Evolutionary conservation across 2,329 filamentous ascomycete species (phyloP), one percentile per base, ranked within the genome.

Genomic region (Fusarium sp.): DNA sequence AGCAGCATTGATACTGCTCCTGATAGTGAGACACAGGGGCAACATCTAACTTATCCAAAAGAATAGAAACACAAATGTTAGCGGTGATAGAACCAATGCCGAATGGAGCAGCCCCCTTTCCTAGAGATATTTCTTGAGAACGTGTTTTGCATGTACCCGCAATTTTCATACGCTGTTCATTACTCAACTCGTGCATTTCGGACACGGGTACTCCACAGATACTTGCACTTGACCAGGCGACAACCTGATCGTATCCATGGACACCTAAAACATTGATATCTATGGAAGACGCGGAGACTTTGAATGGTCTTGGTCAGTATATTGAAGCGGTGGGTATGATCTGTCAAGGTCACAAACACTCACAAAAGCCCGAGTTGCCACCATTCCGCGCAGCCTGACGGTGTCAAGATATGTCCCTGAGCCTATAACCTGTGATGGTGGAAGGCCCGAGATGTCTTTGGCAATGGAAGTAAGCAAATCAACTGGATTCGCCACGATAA

Each of bases 401-500:
- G 85, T 85, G 67, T 88, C 86, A 6, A 87, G 79, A 68, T 83
- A 84, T 0, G 86, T 88, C 13, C 86, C 86, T 6, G 83, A 84
- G 1, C 86, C 86, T 25, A 88, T 71, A 14, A 88, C 85, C 65
- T 87, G 86, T 12, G 70, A 75, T 40, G 79, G 71, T 0, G 85
- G 85, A 2, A 88, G 78, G 3, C 83, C 81, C 1, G 83, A 84
- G 18, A 85, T 74, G 47, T 83, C 77, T 32, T 81, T 80, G 6
- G 83, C 84, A 53, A 87, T 81, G 47, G 83, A 82, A 2, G 86
- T 87, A 34, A 88, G 77, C 29, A 88, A 77, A 70, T 88, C 86
- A 22, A 88, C 85, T 1, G 86, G 86, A 72, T 87, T 87, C 4
- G 86, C 81, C 6, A 87, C 84, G 3, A 87, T 75, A 2, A 88